Conservation (phyloP, 768 basidiomycete genomes). For the Lentinus brumalis region DNA sequence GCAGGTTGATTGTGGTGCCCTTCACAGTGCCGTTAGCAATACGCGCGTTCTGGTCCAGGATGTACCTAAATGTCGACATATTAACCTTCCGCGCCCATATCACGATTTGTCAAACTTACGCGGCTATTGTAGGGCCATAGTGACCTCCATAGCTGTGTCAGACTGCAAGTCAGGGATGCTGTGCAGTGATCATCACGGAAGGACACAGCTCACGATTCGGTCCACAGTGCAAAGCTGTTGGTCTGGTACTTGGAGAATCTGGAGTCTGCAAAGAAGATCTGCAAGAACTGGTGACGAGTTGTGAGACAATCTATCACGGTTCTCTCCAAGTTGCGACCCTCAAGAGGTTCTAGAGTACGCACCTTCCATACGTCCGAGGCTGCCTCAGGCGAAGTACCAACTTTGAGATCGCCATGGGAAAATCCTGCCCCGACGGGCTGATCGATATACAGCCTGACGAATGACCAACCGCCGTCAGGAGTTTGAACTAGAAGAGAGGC, state of each 20-base stretch:
- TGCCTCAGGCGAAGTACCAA: constrained; percentile 56
- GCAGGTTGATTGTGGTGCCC: constrained; percentile 56
- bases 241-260: constrained; percentile 50
- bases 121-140: constrained; percentile 41
- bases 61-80: constrained; percentile 35
- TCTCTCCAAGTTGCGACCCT: not conserved
- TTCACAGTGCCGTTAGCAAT: constrained; percentile 48
- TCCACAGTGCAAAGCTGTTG: constrained; percentile 60
- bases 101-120: constrained; percentile 24
- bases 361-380: constrained; percentile 58
- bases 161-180: constrained; percentile 13
- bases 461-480: not conserved
- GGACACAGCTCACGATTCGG: constrained; percentile 48
- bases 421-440: constrained; percentile 66
- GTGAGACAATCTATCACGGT: not conserved
- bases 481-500: constrained; percentile 1
- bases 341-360: constrained; percentile 1
- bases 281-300: constrained; percentile 44
- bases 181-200: constrained; percentile 11
- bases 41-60: constrained; percentile 60
- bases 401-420: constrained; percentile 53
- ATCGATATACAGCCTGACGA: constrained; percentile 52
- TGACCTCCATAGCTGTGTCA: constrained; percentile 38
- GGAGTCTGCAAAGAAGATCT: constrained; percentile 59
- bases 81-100: not conserved